Base-by-base conservation (phyloP, 768 basidiomycete genomes). In the Gloeostereum incarnatum region DNA sequence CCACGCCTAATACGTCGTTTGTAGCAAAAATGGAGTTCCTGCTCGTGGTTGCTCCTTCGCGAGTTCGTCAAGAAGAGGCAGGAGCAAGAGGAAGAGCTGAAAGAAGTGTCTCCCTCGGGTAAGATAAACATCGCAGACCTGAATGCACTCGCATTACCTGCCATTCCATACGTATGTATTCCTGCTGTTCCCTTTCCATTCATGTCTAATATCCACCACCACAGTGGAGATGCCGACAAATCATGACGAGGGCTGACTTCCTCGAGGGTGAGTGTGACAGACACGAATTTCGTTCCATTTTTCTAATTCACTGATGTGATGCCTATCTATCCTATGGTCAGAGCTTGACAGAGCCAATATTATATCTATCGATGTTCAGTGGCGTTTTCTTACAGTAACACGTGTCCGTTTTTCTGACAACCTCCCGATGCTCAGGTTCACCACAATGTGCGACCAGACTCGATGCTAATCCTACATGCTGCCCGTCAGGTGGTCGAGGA, bases 181-280 rank as follows among this genome's bases (percentile, higher is more conserved):
- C 37, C 34, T 23, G 13, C 16, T 33, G 14, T 25, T 24, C 20
- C 18, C 38, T 18, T 20, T 40, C 10, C 39, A 23, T 23, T 30
- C 44, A 33, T 39, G 17, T 6, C 21, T 16, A 16, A 16, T 32
- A 39, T 39, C 37, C 45, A 23, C 37, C 41, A 45, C 24, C 40
- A 41, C 29, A 71, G 78, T 79, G 78, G 63, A 71, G 68, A 46
- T 82, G 81, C 56, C 69, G 82, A 25, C 73, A 82, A 52, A 80
- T 91, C 36, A 88, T 84, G 89, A 88, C 87, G 3, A 65, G 88
- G 11, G 66, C 84, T 1, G 87, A 92, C 57, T 92, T 84, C 52
- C 56, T 93, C 48, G 83, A 81, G 55, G 75, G 82, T 84, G 35
- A 35, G 66, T 55, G 19, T 34, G 27, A 7, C 27, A 10, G 9